Evolutionary conservation across 129 eudicot species (phyloP).

Genomic region (Silybum marianum): DNA sequence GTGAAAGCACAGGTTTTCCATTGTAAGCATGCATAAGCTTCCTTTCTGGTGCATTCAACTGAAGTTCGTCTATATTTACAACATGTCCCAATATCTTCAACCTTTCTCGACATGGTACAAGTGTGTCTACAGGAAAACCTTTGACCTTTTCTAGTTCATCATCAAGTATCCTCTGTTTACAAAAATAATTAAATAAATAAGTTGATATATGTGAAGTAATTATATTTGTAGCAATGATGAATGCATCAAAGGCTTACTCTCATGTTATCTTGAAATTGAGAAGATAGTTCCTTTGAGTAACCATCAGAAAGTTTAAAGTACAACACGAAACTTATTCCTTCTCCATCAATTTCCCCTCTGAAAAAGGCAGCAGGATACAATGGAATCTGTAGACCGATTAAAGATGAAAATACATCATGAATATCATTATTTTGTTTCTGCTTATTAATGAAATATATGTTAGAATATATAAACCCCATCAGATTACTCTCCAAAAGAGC

Average conservation of each 20-base stretch:
- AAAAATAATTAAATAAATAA: constrained; percentile 7
- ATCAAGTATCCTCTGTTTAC: constrained; percentile 59
- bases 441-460: not conserved
- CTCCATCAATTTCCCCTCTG: constrained; percentile 69
- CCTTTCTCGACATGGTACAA: constrained; percentile 70
- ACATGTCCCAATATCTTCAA: constrained; percentile 81
- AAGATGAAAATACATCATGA: not conserved
- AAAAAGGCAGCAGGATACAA: constrained; percentile 74
- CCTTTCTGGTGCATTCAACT: constrained; percentile 60
- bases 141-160: constrained; percentile 73
- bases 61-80: constrained; percentile 75
- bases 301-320: constrained; percentile 67
- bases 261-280: constrained; percentile 61
- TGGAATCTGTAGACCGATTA: constrained; percentile 53
- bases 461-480: not conserved
- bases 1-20: constrained; percentile 82
- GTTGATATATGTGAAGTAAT: not conserved
- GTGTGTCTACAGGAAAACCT: constrained; percentile 62
- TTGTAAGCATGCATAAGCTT: constrained; percentile 79
- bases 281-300: constrained; percentile 62
- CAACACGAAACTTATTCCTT: constrained; percentile 75
- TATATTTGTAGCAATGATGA: not conserved
- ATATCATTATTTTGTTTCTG: not conserved
- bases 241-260: constrained; percentile 45
- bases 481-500: not conserved